Conservation (phyloP, 1,284 basidiomycete species). For the Austroboletus rostrupii region DNA sequence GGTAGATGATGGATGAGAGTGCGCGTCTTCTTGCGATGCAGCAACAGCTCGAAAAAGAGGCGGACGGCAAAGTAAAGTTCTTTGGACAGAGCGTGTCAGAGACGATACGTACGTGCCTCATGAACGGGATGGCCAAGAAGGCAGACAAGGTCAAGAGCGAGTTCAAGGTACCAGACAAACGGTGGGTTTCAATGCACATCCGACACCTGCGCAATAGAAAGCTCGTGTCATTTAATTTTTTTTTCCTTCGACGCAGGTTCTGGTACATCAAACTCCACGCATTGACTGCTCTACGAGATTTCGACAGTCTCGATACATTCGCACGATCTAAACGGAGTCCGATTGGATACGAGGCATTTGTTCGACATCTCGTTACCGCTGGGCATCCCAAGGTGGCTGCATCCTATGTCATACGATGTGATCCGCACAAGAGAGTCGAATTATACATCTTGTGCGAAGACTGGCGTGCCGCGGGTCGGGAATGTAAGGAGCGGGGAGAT, state of each 20-base stretch:
- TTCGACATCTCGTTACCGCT: slow-evolving; percentile 71
- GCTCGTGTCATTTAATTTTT: not conserved
- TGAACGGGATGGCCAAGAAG: slow-evolving; percentile 76
- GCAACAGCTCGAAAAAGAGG: slow-evolving; percentile 84
- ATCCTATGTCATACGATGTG: slow-evolving; percentile 76
- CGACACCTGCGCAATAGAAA: not conserved
- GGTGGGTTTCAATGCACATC: slow-evolving; percentile 40
- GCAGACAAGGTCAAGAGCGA: slow-evolving; percentile 85
- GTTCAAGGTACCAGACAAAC: slow-evolving; percentile 89
- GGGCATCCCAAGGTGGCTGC: slow-evolving; percentile 73
- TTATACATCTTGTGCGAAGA: slow-evolving; percentile 86
- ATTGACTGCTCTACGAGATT: slow-evolving; percentile 73
- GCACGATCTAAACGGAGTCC: slow-evolving; percentile 85
- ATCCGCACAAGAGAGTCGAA: slow-evolving; percentile 77
- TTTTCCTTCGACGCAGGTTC: slow-evolving; percentile 56
- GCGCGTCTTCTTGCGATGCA: slow-evolving; percentile 75
- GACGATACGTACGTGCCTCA: slow-evolving; percentile 72
- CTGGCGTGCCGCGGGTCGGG: slow-evolving; percentile 82
- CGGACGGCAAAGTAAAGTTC: slow-evolving; percentile 71
- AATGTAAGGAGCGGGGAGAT: slow-evolving; percentile 84
- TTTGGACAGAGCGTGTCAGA: slow-evolving; percentile 82
- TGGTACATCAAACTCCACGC: slow-evolving; percentile 91
- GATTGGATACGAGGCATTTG: slow-evolving; percentile 94
- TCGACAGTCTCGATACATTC: slow-evolving; percentile 80
- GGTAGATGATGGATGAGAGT: slow-evolving; percentile 91